Percentiles rank a stretch among this genome's conserved stretches.
These are phyloP conservation scores for Amphicarpaea edgeworthii DNA, from an alignment of 306 rosid species.

Conservation along the genomic window DNA sequence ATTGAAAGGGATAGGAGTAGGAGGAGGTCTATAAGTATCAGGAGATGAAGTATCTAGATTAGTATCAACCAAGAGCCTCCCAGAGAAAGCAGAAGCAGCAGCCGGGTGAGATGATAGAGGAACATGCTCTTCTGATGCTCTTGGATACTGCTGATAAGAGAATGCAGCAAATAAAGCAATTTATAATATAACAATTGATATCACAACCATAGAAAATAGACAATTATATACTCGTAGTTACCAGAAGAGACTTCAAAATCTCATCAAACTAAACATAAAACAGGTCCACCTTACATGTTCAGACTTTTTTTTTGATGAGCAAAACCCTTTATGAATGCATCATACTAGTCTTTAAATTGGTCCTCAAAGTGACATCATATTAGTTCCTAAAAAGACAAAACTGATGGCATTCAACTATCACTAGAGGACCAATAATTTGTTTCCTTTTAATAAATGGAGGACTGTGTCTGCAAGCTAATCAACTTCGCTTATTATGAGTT, in stretches of 20 bases:
- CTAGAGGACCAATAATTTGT: neutral
- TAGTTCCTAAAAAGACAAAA: neutral
- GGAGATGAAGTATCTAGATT: conserved; percentile 90
- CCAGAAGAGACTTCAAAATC: conserved; percentile 14
- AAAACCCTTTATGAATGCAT: neutral
- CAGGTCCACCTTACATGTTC: conserved; percentile 7
- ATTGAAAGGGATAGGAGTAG: conserved; percentile 83
- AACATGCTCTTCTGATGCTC: conserved; percentile 79
- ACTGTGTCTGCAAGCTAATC: conserved; percentile 35
- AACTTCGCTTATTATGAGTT: neutral
- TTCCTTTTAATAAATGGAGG: no score
- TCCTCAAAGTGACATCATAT: neutral
- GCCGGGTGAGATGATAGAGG: conserved; percentile 77
- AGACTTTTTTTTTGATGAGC: neutral
- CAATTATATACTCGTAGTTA: conserved; percentile 3
- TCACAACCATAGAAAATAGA: conserved; percentile 24
- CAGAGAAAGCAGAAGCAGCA: conserved; percentile 61
- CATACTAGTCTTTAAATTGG: neutral
- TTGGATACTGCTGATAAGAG: conserved; percentile 73
- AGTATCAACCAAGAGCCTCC: conserved; percentile 83
- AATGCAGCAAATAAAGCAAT: conserved; percentile 41
- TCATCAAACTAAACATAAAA: conserved; percentile 14
- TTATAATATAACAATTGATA: conserved; percentile 12
- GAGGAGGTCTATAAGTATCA: conserved; percentile 89
- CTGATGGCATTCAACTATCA: neutral